Evolutionary conservation across 192 early-diverging fungal genomes (phyloP).

Genomic region (Funneliformis mosseae): DNA sequence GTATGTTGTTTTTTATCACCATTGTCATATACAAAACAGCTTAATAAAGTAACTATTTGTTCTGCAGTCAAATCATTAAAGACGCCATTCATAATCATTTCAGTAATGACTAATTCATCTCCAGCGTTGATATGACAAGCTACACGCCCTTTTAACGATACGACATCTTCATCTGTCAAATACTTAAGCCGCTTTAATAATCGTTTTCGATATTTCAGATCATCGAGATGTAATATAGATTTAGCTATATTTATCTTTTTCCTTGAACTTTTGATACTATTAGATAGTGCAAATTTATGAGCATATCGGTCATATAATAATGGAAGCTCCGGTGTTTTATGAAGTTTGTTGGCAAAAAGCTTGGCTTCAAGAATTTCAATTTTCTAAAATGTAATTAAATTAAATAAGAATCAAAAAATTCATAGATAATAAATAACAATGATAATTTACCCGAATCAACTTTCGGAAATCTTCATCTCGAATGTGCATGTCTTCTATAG

Average conservation of each 20-base stretch:
- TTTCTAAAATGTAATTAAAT: slow-evolving; percentile 48
- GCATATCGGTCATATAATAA: slow-evolving; percentile 64
- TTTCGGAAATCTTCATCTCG: slow-evolving; percentile 77
- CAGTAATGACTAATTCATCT: slow-evolving; percentile 92
- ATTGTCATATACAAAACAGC: slow-evolving; percentile 91
- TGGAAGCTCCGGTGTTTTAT: slow-evolving; percentile 55
- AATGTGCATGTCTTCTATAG: slow-evolving; percentile 89
- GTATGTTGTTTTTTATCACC: slow-evolving; percentile 54
- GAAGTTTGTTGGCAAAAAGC: slow-evolving; percentile 63
- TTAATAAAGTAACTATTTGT: slow-evolving; percentile 81
- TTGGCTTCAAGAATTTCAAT: slow-evolving; percentile 71
- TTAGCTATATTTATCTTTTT: slow-evolving; percentile 78
- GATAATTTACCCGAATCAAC: slow-evolving; percentile 61
- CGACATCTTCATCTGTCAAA: slow-evolving; percentile 78
- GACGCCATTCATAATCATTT: slow-evolving; percentile 95
- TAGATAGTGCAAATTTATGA: slow-evolving; percentile 61
- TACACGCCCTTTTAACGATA: slow-evolving; percentile 97
- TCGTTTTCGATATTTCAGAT: slow-evolving; percentile 86
- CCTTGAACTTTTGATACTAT: slow-evolving; percentile 66
- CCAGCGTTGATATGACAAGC: slow-evolving; percentile 96
- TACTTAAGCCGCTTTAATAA: slow-evolving; percentile 92
- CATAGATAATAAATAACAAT: slow-evolving; percentile 30
- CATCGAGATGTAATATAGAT: slow-evolving; percentile 87
- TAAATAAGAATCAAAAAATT: neutral
- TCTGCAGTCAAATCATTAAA: slow-evolving; percentile 93